Conservation (phyloP, 106 monocot genomes). For the Gastrodia elata region DNA sequence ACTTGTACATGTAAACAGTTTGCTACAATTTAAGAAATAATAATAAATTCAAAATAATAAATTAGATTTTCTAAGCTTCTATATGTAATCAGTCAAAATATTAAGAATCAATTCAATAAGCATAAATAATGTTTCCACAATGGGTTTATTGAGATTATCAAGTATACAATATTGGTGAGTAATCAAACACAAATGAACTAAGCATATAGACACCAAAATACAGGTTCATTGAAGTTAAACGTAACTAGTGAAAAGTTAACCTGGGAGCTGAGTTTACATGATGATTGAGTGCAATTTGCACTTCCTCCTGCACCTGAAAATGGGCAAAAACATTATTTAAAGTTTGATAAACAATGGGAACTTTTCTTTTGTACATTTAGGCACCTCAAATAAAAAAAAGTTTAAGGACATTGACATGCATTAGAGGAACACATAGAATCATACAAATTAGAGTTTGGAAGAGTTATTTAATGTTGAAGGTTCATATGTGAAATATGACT, state of each 20-base stretch:
- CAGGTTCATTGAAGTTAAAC: neutral
- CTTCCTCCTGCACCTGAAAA: constrained; percentile 63
- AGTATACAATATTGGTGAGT: neutral
- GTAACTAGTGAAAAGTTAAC: constrained; percentile 16
- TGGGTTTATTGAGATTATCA: neutral
- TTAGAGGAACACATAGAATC: neutral
- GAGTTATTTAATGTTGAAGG: neutral
- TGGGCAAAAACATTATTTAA: neutral
- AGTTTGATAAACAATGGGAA: neutral
- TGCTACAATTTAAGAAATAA: neutral
- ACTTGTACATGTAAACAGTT: neutral
- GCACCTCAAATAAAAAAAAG: neutral
- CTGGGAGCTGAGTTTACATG: constrained; percentile 18
- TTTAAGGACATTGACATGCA: neutral
- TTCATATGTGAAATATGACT: neutral
- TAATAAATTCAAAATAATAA: neutral
- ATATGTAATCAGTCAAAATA: neutral
- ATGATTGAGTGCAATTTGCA: constrained; percentile 35
- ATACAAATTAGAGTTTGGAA: neutral
- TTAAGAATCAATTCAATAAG: neutral
- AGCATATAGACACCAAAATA: neutral
- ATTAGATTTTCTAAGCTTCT: neutral
- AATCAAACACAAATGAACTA: neutral
- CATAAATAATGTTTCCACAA: neutral
- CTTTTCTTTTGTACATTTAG: neutral